These are phyloP conservation scores for Phytopythium cucurbitacearum DNA, from an alignment of 352 stramenopile genomes.

Conservation along the genomic window DNA sequence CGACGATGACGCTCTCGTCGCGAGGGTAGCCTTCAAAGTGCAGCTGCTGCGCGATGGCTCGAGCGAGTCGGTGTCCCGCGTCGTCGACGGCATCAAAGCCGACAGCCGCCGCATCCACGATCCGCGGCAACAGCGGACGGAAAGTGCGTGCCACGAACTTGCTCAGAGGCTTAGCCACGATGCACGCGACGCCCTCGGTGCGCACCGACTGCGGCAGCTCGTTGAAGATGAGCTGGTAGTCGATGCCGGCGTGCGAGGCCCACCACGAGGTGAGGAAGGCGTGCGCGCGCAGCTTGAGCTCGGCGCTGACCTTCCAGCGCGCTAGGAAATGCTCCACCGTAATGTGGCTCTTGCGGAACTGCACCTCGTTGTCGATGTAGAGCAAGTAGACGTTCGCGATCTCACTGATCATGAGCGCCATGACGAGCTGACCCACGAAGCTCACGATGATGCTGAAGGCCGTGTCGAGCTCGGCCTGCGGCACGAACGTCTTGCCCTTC, in stretches of 20 bases:
- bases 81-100: neutral
- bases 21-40: conserved; percentile 64
- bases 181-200: conserved; percentile 37
- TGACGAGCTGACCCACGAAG: conserved; percentile 54
- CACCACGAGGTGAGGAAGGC: conserved; percentile 54
- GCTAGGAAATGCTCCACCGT: conserved; percentile 41
- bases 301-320: conserved; percentile 30
- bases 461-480: conserved; percentile 33
- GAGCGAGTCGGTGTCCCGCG: conserved; percentile 23
- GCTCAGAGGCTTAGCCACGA: conserved; percentile 38
- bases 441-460: conserved; percentile 48
- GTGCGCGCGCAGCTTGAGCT: conserved; percentile 31
- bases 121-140: conserved; percentile 21
- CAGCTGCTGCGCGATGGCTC: conserved; percentile 39
- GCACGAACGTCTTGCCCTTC: conserved; percentile 47
- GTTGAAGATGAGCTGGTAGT: conserved; percentile 54
- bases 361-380: conserved; percentile 58
- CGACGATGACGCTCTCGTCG: conserved; percentile 48
- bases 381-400: conserved; percentile 61
- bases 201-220: conserved; percentile 44
- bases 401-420: conserved; percentile 76
- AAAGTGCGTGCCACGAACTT: conserved; percentile 42
- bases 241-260: conserved; percentile 50
- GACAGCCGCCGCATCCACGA: neutral
- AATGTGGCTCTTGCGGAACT: conserved; percentile 73